These are phyloP conservation scores for Candida quercuum DNA, from an alignment of 805 yeast genomes.

Conservation along the genomic window DNA sequence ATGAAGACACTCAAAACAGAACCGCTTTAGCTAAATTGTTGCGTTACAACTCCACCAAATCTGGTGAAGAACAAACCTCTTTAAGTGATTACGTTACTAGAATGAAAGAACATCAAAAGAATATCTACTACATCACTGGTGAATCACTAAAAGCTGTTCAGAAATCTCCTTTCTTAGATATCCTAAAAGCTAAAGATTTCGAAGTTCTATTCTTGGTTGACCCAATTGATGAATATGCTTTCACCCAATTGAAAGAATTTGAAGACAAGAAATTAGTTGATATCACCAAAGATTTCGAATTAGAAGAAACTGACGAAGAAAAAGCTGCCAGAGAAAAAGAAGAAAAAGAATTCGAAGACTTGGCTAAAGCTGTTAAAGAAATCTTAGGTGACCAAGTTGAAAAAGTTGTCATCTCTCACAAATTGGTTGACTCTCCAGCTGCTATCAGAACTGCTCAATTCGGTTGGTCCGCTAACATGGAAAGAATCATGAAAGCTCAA, in stretches of 20 bases:
- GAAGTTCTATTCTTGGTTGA: slow-evolving; percentile 97
- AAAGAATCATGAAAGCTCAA: slow-evolving; percentile 99
- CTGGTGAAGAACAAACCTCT: slow-evolving; percentile 90
- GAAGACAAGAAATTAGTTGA: slow-evolving; percentile 99
- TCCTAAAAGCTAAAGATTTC: slow-evolving; percentile 95
- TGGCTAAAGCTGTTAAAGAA: slow-evolving; percentile 94
- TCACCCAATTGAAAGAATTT: slow-evolving; percentile 98
- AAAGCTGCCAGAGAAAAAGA: slow-evolving; percentile 91
- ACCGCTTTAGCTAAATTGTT: slow-evolving; percentile 88
- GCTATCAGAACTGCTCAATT: slow-evolving; percentile 99
- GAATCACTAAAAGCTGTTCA: slow-evolving; percentile 96
- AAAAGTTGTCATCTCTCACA: slow-evolving; percentile 97
- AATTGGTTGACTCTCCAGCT: slow-evolving; percentile 97
- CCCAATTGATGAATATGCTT: slow-evolving; percentile 99
- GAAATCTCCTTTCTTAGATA: slow-evolving; percentile 98
- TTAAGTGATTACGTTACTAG: slow-evolving; percentile 96
- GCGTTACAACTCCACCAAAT: slow-evolving; percentile 96
- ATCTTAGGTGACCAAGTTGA: slow-evolving; percentile 98
- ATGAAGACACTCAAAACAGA: slow-evolving; percentile 99
- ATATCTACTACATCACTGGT: slow-evolving; percentile 99
- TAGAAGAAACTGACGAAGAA: slow-evolving; percentile 98
- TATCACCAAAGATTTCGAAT: slow-evolving; percentile 98
- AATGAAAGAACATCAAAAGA: slow-evolving; percentile 99
- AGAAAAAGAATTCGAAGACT: slow-evolving; percentile 84
- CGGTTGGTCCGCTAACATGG: slow-evolving; percentile 99